Evolutionary conservation across 179 eudicot genomes (phyloP).

Genomic region (Vitellaria paradoxa): DNA sequence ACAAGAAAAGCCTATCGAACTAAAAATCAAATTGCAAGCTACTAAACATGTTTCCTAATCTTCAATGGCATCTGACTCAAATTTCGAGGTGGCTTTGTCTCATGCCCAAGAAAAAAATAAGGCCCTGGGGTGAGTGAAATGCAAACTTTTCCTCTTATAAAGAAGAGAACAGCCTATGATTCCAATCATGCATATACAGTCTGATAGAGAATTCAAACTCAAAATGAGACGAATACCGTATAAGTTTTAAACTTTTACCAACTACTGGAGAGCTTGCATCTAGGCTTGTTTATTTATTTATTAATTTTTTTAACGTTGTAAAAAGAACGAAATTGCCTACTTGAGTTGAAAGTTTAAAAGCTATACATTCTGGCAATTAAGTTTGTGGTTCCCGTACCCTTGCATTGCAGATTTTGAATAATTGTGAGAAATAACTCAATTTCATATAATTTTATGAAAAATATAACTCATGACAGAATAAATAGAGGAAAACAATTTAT

Average conservation of each 20-base stretch:
- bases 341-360: background rate
- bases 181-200: background rate
- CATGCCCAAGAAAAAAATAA: too few species aligned
- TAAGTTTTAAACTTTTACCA: background rate
- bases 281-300: background rate
- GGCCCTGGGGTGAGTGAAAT: slow-evolving; percentile 2
- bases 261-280: background rate
- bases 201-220: background rate
- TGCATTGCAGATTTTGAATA: too few species aligned
- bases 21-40: background rate
- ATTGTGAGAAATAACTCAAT: too few species aligned
- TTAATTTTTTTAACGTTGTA: too few species aligned
- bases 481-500: too few species aligned
- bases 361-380: too few species aligned
- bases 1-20: too few species aligned
- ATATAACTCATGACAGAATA: too few species aligned
- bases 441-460: too few species aligned
- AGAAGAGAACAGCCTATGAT: slow-evolving; percentile 1
- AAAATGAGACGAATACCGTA: background rate
- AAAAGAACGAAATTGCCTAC: too few species aligned
- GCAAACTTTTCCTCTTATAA: background rate
- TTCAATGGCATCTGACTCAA: background rate
- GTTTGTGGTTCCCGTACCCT: too few species aligned
- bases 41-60: background rate
- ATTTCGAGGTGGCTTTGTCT: slow-evolving; percentile 3